phyloP scores from a whole-genome alignment of 148 eudicot species.

The Cornus florida region DNA sequence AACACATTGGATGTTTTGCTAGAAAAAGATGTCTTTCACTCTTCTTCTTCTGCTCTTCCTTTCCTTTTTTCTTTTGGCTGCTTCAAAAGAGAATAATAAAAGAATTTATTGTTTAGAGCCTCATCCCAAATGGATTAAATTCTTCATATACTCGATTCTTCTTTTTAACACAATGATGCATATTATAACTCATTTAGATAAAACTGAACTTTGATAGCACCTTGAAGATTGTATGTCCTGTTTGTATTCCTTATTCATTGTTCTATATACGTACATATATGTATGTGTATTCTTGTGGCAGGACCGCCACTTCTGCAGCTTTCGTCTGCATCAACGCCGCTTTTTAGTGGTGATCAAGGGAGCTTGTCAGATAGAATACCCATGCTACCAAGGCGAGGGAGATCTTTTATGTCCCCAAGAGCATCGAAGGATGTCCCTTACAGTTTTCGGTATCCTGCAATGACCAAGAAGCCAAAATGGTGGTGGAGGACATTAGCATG shows the following conservation, averaged over 20 bases:
- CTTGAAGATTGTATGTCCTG: not conserved
- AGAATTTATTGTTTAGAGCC: not conserved
- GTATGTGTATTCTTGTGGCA: constrained; percentile 9
- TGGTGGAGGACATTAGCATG: constrained; percentile 86
- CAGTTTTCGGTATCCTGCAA: constrained; percentile 64
- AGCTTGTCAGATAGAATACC: constrained; percentile 38
- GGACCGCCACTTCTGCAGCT: constrained; percentile 30
- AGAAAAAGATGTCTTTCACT: no score
- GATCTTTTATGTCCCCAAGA: constrained; percentile 24
- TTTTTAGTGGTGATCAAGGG: constrained; percentile 47
- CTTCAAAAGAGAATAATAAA: not conserved
- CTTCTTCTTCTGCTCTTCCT: not conserved
- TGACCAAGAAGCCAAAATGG: constrained; percentile 81
- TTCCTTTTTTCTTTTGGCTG: not conserved
- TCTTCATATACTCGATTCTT: not conserved
- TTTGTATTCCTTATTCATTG: not conserved
- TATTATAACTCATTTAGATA: not conserved
- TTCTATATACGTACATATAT: not conserved
- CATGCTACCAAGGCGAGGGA: constrained; percentile 24
- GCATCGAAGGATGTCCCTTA: constrained; percentile 68
- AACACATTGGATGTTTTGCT: not conserved
- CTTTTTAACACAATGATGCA: not conserved
- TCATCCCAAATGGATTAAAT: not conserved
- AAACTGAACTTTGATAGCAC: not conserved
- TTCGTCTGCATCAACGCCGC: constrained; percentile 46